Evolutionary conservation across 1,139 yeast genomes (phyloP).

Genomic region (Saccharomycopsis hybrid): DNA sequence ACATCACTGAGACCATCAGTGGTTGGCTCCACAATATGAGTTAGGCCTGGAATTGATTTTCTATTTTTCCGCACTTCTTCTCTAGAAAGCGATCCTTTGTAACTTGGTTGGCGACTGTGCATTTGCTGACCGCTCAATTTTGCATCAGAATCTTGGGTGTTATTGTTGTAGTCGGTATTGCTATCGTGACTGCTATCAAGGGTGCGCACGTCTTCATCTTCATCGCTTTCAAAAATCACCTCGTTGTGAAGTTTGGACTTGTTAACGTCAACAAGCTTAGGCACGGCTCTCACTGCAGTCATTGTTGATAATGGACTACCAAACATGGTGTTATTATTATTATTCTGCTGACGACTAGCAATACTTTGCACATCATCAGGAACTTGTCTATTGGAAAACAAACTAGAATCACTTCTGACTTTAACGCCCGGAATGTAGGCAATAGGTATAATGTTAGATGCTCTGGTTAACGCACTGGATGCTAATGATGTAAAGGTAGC

Average conservation of each 20-base stretch:
- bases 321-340: slow-evolving; percentile 23
- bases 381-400: slow-evolving; percentile 15
- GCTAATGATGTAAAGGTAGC: slow-evolving; percentile 32
- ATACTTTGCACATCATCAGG: slow-evolving; percentile 6
- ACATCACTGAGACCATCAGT: slow-evolving; percentile 3
- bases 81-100: slow-evolving; percentile 6
- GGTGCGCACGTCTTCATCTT: background rate
- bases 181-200: slow-evolving; percentile 1
- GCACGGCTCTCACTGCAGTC: slow-evolving; percentile 68
- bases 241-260: slow-evolving; percentile 7
- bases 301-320: slow-evolving; percentile 36
- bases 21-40: slow-evolving; percentile 19
- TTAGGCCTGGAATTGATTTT: slow-evolving; percentile 13
- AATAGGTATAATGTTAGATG: slow-evolving; percentile 85
- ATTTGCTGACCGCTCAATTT: slow-evolving; percentile 3
- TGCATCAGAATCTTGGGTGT: slow-evolving; percentile 5
- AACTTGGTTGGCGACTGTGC: slow-evolving; percentile 8
- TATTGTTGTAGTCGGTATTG: too few species aligned
- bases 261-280: slow-evolving; percentile 50
- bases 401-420: slow-evolving; percentile 33
- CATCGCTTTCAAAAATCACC: slow-evolving; percentile 7
- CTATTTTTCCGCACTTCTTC: slow-evolving; percentile 12
- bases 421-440: slow-evolving; percentile 94
- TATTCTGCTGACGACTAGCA: slow-evolving; percentile 7
- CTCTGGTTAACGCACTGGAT: slow-evolving; percentile 63